Evolutionary conservation across 768 basidiomycete species (phyloP), one percentile per base, ranked within the genome.

Genomic region (Lactarius psammicola): DNA sequence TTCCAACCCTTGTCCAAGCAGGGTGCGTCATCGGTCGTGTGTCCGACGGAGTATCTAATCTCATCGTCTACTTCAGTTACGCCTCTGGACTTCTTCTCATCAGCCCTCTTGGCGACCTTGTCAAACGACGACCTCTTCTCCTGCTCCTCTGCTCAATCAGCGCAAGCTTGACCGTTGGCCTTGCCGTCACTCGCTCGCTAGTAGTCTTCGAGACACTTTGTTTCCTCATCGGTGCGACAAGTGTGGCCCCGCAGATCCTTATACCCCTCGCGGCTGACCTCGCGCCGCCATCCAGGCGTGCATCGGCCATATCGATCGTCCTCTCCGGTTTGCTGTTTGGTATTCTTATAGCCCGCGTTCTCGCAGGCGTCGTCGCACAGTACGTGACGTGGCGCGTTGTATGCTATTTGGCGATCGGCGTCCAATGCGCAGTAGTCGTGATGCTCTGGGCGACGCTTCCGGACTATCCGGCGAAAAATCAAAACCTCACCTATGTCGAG

Each of bases 191-290:
- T 0, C 76, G 75, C 2, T 82, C 76, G 58, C 78, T 92, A 4
- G 76, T 75, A 8, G 84, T 81, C 30, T 90, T 94, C 70, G 85
- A 92, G 68, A 78, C 75, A 0, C 75, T 95, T 6, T 85, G 83
- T 17, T 95, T 87, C 77, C 75, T 94, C 38, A 80, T 90, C 33
- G 92, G 93, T 2, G 76, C 84, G 15, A 77, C 82, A 30, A 87
- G 85, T n/a, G 90, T 92, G 56, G 85, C 85, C 0, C 87, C 89
- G 0, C 89, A 91, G 74, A 85, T 95, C 65, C 76, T 86, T 65
- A 85, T 96, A 63, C 84, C 93, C 0, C 71, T 85, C 49, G 90
- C 91, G 0, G 94, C 86, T 1, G 94, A 96, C 75, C 83, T 95
- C 31, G 92, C 92, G 0, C 86, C 89, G 0, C 84, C 87, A 1